Evolutionary conservation across 306 rosid genomes (phyloP), one percentile per base, ranked within the genome.

Genomic region (Hippophae rhamnoides): DNA sequence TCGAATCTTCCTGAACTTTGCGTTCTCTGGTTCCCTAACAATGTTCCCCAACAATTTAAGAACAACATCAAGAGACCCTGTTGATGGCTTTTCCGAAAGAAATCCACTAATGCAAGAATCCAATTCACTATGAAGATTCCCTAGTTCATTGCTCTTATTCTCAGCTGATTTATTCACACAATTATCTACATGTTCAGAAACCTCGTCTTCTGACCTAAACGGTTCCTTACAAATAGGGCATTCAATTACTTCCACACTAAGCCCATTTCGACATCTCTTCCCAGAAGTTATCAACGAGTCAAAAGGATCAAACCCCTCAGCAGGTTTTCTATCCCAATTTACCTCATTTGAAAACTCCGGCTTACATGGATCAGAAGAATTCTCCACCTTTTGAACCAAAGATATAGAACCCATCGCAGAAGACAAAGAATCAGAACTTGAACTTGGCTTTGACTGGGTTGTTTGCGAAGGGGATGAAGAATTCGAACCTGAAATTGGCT

Each of bases 1-100:
- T 69, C 99, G 75, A 43, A 93, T 75, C 74, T 65, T 85, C 81
- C 99, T 78, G 57, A 84, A 93, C 82, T 86, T 93, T 1, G 77
- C 79, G 61, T 86, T 88, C 61, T 79, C 95, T 13, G 97, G 99
- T 46, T 93, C 99, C 80, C 68, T 76, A 14, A 63, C 84, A 44
- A 93, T 65, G 61, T 93, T 93, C 79, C 70, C 79, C 78, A 88
- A 58, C 68, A 93, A 60, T 69, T 75, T 88, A 2, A 86, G 70
- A 53, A 88, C 68, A 78, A 93, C 69, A 70, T 88, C 95, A 40
- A 86, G 49, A 6, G 97, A 88, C 2, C 94, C 90, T 6, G 72
- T 61, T 9, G 77, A 57, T 3, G 89, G 94, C 25, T 78, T 82
- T 67, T 85, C 97, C 0, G 97, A 82, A 14, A 75, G 50, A 65